These are phyloP conservation scores for Eimeria sp. DNA, from an alignment of 169 alveolate genomes.

Conservation along the genomic window DNA sequence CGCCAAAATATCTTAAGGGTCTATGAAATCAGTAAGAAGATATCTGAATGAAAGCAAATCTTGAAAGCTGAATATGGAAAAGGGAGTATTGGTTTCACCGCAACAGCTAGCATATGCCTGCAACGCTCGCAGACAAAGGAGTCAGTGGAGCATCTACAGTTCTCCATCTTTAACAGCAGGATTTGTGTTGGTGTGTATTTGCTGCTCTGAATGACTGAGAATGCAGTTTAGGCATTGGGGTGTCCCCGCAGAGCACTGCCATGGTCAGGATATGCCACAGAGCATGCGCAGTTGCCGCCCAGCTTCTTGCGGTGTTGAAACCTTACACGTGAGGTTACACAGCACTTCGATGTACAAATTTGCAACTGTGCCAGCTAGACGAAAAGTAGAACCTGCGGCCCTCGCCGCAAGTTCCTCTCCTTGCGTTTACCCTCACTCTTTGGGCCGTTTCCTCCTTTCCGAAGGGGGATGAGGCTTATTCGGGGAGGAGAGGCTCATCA, in stretches of 20 bases:
- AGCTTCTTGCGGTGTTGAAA: background rate
- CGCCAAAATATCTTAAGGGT: background rate
- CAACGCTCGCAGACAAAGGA: background rate
- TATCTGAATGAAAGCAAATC: background rate
- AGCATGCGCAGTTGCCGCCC: background rate
- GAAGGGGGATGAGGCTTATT: background rate
- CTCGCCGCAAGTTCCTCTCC: no score
- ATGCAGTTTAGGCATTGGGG: background rate
- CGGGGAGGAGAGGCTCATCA: background rate
- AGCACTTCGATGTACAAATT: no score
- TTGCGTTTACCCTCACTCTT: no score
- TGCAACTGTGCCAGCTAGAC: no score
- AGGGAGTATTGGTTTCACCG: background rate
- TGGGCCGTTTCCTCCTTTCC: no score
- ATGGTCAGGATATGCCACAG: background rate
- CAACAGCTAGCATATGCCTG: background rate
- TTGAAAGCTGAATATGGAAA: background rate
- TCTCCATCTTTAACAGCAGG: background rate
- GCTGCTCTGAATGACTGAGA: background rate
- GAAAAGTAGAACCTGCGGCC: no score
- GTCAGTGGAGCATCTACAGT: background rate
- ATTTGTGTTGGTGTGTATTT: background rate
- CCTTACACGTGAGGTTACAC: background rate
- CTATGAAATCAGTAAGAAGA: background rate
- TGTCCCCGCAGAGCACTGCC: background rate